Base-by-base conservation (phyloP, 1,284 basidiomycete genomes). In the Pascua sp. region DNA sequence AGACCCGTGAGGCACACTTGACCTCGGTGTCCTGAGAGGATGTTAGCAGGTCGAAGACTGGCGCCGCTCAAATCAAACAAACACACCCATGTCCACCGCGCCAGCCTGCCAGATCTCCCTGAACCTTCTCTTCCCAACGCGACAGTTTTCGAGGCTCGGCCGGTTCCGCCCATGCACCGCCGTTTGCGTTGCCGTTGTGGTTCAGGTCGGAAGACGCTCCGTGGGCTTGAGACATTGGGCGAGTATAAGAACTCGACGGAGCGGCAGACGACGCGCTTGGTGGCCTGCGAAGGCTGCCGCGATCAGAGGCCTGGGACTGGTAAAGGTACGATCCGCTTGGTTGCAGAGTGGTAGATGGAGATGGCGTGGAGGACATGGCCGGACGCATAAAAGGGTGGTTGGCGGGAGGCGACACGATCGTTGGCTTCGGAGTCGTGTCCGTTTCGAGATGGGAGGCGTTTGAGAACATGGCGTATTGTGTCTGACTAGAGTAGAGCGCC, bases 31-130 rank as follows among this genome's bases (percentile, higher is more conserved):
- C 4, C 64, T 67, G 52, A 1, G 36, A 53, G 18, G 18, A 3
- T 13, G 12, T 46, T 24, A 13, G 40, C 32, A 4, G 15, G 43
- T 16, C 12, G 24, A 13, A 45, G 24, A 1, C 16, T 42, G 16
- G 18, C 18, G 17, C 24, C 17, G n/a, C 42, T 16, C 24, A 32
- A 11, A 47, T 11, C 3, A 15, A 15, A 8, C 4, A 11, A 24
- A 67, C 71, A 59, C 56, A 72, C 73, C 73, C 72, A 58, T 69
- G 55, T 10, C 73, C 73, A 8, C 71, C 72, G 39, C 73, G 62
- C 73, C 73, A 76, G 2, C 72, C 73, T 9, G 59, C 55, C 11
- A 73, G 48, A 53, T 75, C 73, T 42, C 60, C 56, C 47, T 67
- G 55, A 5, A 74, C 65, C 57, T 75, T 75, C 42, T 65, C 66